Evolutionary conservation across 208 protist species (phyloP), one percentile per base, ranked within the genome.

Genomic region (Trypanosoma boissoni): DNA sequence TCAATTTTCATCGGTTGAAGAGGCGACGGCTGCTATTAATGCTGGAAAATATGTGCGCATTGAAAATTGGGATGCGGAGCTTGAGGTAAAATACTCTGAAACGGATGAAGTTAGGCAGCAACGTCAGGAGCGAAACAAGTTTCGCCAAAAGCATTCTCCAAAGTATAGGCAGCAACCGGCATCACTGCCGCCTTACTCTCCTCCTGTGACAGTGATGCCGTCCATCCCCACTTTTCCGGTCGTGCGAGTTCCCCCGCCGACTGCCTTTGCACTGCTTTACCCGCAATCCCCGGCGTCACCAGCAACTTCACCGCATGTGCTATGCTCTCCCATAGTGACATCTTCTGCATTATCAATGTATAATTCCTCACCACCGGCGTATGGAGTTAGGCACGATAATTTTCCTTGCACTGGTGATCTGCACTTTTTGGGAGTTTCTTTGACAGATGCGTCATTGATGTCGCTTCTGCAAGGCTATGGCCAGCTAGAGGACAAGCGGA

Each of bases 1-100:
- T 16, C 86, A 91, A 64, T 95, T 95, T 56, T 63, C 78, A 21
- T 72, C 73, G 0, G 66, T 83, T 24, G 72, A 86, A 28, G 80
- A 92, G 44, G 88, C 88, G 18, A 81, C 72, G 21, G 68, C 68
- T 2, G 85, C 83, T 20, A 73, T 95, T 41, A 60, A 75, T 1
- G 81, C 78, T 42, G 48, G 63, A 9, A 70, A 76, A 24, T 60
- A 27, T 14, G 74, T 92, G 61, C 64, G 65, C 43, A 88, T 95
- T 24, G 88, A 92, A 36, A 75, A 80, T 52, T 95, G 80, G 75
- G 72, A 83, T 6, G 49, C 60, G 18, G 69, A 76, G 44, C 64
- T 95, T 27, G 85, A 92, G 58, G 66, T 95, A 32, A 95, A 95
- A 68, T 95, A 82, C 56, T 92, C 85, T 0, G 85, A 95, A 61